These are phyloP conservation scores for Sphaceloma murrayae DNA, from an alignment of 2,329 filamentous ascomycete species.

Conservation along the genomic window DNA sequence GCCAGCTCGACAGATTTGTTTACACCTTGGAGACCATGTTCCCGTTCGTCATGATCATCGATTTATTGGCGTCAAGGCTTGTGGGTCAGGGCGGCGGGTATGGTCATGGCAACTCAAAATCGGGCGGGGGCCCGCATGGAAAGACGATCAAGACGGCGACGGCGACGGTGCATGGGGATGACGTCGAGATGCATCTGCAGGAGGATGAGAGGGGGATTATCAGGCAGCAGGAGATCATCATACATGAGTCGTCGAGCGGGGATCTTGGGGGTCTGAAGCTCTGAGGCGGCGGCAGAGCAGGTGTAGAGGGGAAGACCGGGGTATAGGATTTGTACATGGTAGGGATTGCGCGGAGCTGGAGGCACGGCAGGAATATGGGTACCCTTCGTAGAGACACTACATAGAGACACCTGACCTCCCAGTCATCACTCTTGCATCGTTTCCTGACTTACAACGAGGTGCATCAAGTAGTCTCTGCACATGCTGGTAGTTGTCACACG, in stretches of 20 bases:
- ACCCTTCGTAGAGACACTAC: too few species aligned
- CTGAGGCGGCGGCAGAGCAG: too few species aligned
- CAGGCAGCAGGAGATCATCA: slow-evolving; percentile 2
- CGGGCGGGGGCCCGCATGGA: slow-evolving; percentile 2
- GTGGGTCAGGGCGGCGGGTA: neutral
- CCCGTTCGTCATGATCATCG: slow-evolving; percentile 9
- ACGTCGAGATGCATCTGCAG: slow-evolving; percentile 3
- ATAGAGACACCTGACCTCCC: too few species aligned
- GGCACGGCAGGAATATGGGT: too few species aligned
- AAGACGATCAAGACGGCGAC: slow-evolving; percentile 7
- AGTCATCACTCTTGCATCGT: too few species aligned
- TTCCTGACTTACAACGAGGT: too few species aligned
- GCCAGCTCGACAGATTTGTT: slow-evolving; percentile 4
- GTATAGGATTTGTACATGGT: too few species aligned
- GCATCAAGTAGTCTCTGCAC: too few species aligned
- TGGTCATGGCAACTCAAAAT: slow-evolving; percentile 2
- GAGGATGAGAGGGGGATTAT: slow-evolving; percentile 6
- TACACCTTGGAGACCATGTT: slow-evolving; percentile 11
- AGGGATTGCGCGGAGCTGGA: too few species aligned
- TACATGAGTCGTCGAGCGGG: neutral
- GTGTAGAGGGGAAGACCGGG: too few species aligned
- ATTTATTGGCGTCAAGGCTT: neutral
- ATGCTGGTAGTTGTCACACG: too few species aligned
- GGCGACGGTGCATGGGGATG: slow-evolving; percentile 1
- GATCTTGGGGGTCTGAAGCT: neutral